These are phyloP conservation scores for Helichrysum umbraculigerum DNA, from an alignment of 129 eudicot genomes.

Conservation along the genomic window DNA sequence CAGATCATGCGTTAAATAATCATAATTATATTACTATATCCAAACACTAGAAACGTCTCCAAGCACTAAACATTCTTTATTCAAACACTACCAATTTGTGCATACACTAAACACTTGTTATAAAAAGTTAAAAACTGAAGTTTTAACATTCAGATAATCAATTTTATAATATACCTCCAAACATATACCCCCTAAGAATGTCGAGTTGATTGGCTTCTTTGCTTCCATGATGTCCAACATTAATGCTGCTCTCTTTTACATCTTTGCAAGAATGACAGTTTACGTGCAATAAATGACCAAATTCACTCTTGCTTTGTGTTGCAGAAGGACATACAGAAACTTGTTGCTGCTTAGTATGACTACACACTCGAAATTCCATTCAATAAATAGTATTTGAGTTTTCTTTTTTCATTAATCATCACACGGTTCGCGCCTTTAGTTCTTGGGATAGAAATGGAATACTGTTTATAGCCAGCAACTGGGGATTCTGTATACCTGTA, in stretches of 20 bases:
- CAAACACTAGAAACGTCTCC: too few species aligned
- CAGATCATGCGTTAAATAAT: too few species aligned
- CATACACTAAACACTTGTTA: not conserved
- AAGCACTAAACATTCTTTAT: not conserved
- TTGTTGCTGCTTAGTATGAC: conserved; percentile 53
- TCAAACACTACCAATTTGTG: not conserved
- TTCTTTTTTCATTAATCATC: not conserved
- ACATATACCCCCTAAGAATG: not conserved
- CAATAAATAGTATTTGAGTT: not conserved
- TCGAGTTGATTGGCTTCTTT: not conserved
- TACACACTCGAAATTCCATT: not conserved
- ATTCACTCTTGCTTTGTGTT: conserved; percentile 19
- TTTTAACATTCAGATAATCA: not conserved
- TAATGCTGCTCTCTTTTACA: not conserved
- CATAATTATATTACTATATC: too few species aligned
- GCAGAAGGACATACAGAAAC: conserved; percentile 84
- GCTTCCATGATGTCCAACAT: not conserved
- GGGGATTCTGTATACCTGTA: too few species aligned
- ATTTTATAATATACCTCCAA: not conserved
- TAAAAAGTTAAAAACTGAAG: not conserved
- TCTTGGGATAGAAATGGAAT: too few species aligned
- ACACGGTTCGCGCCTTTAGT: too few species aligned
- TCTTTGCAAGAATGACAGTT: not conserved
- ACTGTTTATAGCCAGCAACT: too few species aligned
- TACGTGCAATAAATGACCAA: not conserved